phyloP scores from a whole-genome alignment of 192 early-diverging fungal species.

The Radiomyces spectabilis region DNA sequence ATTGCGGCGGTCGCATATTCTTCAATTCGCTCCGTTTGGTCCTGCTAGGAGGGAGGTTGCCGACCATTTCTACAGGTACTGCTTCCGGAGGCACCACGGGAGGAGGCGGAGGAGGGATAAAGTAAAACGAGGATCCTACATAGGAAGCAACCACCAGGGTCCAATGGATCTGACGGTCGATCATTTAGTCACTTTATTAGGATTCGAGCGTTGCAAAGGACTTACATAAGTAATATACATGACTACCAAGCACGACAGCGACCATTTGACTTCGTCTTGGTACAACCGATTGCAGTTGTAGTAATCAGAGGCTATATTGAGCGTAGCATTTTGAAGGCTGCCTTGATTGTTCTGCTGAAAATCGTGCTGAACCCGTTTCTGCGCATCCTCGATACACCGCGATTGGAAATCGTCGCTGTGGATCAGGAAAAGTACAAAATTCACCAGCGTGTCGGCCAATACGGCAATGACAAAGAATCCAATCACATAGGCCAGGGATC shows the following conservation, averaged over 20 bases:
- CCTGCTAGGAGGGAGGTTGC: too few relatives aligned
- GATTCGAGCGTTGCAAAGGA: too few relatives aligned
- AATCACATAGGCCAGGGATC: not conserved
- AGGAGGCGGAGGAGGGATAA: too few relatives aligned
- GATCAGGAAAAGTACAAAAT: not conserved
- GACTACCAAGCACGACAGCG: not conserved
- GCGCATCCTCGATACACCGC: not conserved
- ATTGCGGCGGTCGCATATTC: too few relatives aligned
- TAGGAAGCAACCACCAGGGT: not conserved
- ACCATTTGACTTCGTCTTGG: conserved; percentile 6
- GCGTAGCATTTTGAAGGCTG: not conserved
- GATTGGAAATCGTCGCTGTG: not conserved
- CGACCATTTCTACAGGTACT: too few relatives aligned
- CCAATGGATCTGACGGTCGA: not conserved
- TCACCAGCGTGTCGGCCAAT: conserved; percentile 2
- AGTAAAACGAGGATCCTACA: not conserved
- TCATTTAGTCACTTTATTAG: not conserved
- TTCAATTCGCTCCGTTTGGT: too few relatives aligned
- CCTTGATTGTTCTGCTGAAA: not conserved
- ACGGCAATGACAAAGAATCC: not conserved
- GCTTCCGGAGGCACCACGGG: too few relatives aligned
- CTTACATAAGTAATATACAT: conserved; percentile 9
- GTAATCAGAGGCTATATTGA: conserved; percentile 1
- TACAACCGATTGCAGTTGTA: conserved; percentile 5
- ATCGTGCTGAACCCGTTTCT: not conserved